phyloP scores from a whole-genome alignment of 1,139 yeast species.

The Nakaseomyces kungkrabaensis region DNA sequence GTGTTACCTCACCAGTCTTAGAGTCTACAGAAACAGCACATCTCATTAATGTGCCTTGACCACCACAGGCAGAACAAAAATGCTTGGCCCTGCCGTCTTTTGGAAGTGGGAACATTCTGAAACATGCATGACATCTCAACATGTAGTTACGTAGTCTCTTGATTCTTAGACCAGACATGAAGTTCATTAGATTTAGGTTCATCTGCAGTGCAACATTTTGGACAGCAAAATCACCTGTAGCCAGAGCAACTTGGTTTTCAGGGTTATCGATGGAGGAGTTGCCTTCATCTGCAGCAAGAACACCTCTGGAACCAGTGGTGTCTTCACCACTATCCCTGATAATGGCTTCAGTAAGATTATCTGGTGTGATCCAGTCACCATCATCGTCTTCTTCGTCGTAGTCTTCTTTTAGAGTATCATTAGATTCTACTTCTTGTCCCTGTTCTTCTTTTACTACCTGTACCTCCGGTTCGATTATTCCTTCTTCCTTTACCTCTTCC shows the following conservation, averaged over 20 bases:
- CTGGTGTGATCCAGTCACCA: slow-evolving; percentile 95
- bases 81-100: slow-evolving; percentile 68
- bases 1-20: slow-evolving; percentile 69
- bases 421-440: slow-evolving; percentile 34
- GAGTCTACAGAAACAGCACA: slow-evolving; percentile 84
- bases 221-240: slow-evolving; percentile 95
- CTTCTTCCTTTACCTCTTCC: slow-evolving; percentile 8
- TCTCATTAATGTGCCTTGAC: slow-evolving; percentile 80
- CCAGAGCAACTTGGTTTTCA: slow-evolving; percentile 61
- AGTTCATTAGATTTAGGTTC: slow-evolving; percentile 77
- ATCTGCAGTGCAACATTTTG: slow-evolving; percentile 91
- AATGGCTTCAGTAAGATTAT: slow-evolving; percentile 61
- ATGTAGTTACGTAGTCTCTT: slow-evolving; percentile 80
- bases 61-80: slow-evolving; percentile 88
- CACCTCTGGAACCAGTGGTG: slow-evolving; percentile 31
- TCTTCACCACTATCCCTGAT: slow-evolving; percentile 52
- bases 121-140: slow-evolving; percentile 97
- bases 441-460: slow-evolving; percentile 7
- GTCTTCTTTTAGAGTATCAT: slow-evolving; percentile 51
- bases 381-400: slow-evolving; percentile 59
- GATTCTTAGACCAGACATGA: slow-evolving; percentile 76
- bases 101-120: slow-evolving; percentile 67
- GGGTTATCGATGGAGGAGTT: slow-evolving; percentile 21
- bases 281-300: slow-evolving; percentile 14
- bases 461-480: neutral